These are phyloP conservation scores for Auricularia cornea DNA, from an alignment of 768 basidiomycete genomes.

Conservation along the genomic window DNA sequence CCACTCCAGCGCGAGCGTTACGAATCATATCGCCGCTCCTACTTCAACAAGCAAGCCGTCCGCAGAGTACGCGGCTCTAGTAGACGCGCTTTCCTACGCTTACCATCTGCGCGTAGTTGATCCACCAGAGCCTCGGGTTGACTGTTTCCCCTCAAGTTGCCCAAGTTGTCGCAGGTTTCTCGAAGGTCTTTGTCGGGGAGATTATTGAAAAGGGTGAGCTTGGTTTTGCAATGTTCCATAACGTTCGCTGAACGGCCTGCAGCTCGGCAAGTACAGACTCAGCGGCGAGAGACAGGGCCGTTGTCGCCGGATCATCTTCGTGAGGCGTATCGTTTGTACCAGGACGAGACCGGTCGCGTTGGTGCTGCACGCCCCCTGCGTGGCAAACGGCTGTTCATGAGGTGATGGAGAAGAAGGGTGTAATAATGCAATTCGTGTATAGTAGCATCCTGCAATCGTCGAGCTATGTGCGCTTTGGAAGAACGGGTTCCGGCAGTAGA, in stretches of 20 bases:
- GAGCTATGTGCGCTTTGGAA: too few relatives aligned
- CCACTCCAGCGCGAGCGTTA: slow-evolving; percentile 81
- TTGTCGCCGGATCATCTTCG: slow-evolving; percentile 83
- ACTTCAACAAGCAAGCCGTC: slow-evolving; percentile 74
- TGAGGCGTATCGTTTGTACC: slow-evolving; percentile 80
- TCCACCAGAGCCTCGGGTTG: slow-evolving; percentile 72
- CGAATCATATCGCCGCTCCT: slow-evolving; percentile 79
- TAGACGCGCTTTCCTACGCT: not conserved
- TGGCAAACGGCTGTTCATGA: slow-evolving; percentile 66
- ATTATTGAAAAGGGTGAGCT: slow-evolving; percentile 74
- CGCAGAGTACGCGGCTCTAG: slow-evolving; percentile 45
- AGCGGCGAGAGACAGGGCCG: slow-evolving; percentile 66
- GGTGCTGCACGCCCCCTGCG: slow-evolving; percentile 66
- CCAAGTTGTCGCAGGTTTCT: slow-evolving; percentile 82
- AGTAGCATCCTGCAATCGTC: too few relatives aligned
- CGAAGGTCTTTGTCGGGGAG: slow-evolving; percentile 89
- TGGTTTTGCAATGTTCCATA: slow-evolving; percentile 8
- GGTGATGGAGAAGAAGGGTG: slow-evolving; percentile 25
- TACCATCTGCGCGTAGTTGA: slow-evolving; percentile 41
- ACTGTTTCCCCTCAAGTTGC: slow-evolving; percentile 83
- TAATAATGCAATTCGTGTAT: not conserved
- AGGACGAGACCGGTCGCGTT: slow-evolving; percentile 70
- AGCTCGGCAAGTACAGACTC: slow-evolving; percentile 72
- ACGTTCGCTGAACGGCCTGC: not conserved
- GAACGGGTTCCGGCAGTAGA: too few relatives aligned